Evolutionary conservation across 2,329 filamentous ascomycete genomes (phyloP).

Genomic region (Penicillium sp.): DNA sequence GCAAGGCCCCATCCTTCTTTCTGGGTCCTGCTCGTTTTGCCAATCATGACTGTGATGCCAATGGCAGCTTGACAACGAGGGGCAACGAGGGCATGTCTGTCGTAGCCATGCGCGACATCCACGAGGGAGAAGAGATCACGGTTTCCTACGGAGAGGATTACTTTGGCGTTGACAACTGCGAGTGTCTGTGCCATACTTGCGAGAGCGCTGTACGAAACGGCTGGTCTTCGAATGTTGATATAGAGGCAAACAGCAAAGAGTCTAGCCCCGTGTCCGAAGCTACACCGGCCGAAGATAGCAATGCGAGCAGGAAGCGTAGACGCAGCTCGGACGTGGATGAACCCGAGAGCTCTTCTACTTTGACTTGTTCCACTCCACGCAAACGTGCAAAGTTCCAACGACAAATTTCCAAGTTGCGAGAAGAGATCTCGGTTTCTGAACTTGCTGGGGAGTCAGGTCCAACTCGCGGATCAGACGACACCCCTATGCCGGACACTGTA

Average conservation of each 20-base stretch:
- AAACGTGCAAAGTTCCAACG: conserved; percentile 37
- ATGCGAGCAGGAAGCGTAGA: conserved; percentile 32
- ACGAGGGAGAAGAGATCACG: conserved; percentile 89
- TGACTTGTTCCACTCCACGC: conserved; percentile 29
- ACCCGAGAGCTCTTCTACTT: conserved; percentile 24
- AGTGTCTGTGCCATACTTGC: conserved; percentile 88
- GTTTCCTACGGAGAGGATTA: conserved; percentile 96
- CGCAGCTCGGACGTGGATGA: conserved; percentile 32
- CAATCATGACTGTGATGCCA: conserved; percentile 94
- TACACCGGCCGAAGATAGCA: conserved; percentile 15
- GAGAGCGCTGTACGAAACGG: conserved; percentile 75
- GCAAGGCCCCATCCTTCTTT: conserved; percentile 87
- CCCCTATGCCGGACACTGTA: conserved; percentile 11
- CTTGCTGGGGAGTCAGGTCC: conserved; percentile 24
- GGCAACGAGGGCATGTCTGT: conserved; percentile 89
- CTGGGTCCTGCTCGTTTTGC: conserved; percentile 94
- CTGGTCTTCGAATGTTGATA: conserved; percentile 62
- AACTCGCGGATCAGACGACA: conserved; percentile 12
- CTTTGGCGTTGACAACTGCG: conserved; percentile 91
- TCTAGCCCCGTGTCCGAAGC: conserved; percentile 34
- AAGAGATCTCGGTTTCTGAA: conserved; percentile 39
- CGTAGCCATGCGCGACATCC: conserved; percentile 77
- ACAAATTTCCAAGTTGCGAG: conserved; percentile 38
- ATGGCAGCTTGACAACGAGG: conserved; percentile 80
- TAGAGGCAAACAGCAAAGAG: conserved; percentile 35